A percentile compares a stretch with the other conserved stretches of the same genome.
phyloP scores from a whole-genome alignment of 192 early-diverging fungal genomes.

The Coemansia sp. region DNA sequence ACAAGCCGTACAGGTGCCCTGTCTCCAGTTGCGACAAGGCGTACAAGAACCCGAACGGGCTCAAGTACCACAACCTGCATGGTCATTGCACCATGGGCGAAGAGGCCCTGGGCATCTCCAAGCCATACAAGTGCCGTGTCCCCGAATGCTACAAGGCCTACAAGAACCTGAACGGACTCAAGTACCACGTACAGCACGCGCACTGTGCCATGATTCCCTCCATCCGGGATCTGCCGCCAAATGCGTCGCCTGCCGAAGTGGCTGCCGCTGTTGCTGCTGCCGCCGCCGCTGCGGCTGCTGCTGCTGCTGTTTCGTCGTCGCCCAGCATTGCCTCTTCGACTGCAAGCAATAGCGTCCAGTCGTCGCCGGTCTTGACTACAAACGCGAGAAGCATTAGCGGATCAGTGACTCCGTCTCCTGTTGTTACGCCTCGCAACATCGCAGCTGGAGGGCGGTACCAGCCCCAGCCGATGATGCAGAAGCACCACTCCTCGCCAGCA shows the following conservation, averaged over 20 bases:
- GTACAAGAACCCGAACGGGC: conserved; percentile 98
- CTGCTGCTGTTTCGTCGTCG: conserved; percentile 23
- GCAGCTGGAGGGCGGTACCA: not conserved
- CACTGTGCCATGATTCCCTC: conserved; percentile 64
- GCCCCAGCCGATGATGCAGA: not conserved
- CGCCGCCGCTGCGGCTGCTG: conserved; percentile 52
- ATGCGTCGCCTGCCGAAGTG: conserved; percentile 59
- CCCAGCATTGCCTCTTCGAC: not conserved
- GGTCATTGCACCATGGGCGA: conserved; percentile 76
- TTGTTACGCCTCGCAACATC: not conserved
- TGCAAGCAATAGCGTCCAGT: not conserved
- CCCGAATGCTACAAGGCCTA: conserved; percentile 88
- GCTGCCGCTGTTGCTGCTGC: conserved; percentile 64
- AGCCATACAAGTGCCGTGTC: conserved; percentile 77
- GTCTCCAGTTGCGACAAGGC: conserved; percentile 87
- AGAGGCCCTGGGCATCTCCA: conserved; percentile 60
- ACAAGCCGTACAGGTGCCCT: conserved; percentile 89
- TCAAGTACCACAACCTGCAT: conserved; percentile 98
- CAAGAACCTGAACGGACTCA: conserved; percentile 96
- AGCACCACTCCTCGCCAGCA: not conserved
- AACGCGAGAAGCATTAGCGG: not conserved
- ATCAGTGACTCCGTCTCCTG: not conserved
- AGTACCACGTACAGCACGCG: conserved; percentile 92
- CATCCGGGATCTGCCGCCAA: conserved; percentile 43
- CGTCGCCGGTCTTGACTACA: not conserved